Base-by-base conservation (phyloP, 2,329 filamentous ascomycete species). In the Colletotrichum abscissum region DNA sequence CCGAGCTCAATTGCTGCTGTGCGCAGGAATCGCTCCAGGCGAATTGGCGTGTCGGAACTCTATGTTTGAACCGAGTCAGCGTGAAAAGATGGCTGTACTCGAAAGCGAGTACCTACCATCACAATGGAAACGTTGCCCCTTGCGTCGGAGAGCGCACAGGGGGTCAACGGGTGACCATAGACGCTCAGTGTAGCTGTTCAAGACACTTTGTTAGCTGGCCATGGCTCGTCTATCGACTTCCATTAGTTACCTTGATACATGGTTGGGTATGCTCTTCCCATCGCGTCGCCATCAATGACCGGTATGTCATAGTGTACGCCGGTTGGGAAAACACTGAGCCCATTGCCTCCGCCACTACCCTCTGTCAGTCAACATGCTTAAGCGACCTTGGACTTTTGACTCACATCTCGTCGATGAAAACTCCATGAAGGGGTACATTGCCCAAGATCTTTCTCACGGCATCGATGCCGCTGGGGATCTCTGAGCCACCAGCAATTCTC, bases 291-390 rank as follows among this genome's bases (percentile, higher is more conserved):
- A 22, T 84, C 82, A 1, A 84, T 75, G 4, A 83, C 76, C 0
- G 82, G 82, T 2, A 84, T 77, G 30, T 84, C 81, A 52, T 81
- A 83, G 57, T 83, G 77, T 6, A 79, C 79, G 14, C 80, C 75
- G 0, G 79, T 77, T 1, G 80, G 79, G 14, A 84, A 81, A 0
- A 77, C 78, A 22, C 80, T 80, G 75, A 85, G 75, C 0, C 83
- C 83, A 49, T 85, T 85, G 28, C 82, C 82, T 5, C 83, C 82
- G 5, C 83, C 83, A 2, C 90, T 90, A 72, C 77, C 74, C 1
- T 73, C 30, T 1, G 67, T 72, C 22, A 77, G 74, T 3, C 73
- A 33, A 1, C 11, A 54, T 22, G 63, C 19, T 16, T n/a, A 1
- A 77, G 0, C 0, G 56, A 1, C 0, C 1, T 5, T 16, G 3